phyloP scores from a whole-genome alignment of 2,329 filamentous ascomycete genomes.

The Bimuria novae-zelandiae region DNA sequence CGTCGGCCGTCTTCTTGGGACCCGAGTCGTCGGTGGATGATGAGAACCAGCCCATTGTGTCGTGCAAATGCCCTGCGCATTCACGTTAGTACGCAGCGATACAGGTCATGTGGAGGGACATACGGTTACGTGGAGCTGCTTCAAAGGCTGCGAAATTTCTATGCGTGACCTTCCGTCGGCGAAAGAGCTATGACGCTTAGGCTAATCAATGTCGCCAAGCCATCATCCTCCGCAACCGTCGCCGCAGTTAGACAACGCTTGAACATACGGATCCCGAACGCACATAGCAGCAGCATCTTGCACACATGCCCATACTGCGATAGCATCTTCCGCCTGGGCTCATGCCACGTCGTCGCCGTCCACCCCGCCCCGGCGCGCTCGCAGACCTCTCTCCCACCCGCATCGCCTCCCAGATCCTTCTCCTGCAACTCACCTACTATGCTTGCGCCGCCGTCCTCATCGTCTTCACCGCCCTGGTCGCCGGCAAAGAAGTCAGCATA shows the following conservation, averaged over 20 bases:
- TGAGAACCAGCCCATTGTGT: conserved; percentile 60
- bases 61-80: not conserved
- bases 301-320: conserved; percentile 3
- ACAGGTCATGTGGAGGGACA: no score
- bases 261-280: conserved; percentile 17
- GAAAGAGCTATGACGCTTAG: not conserved
- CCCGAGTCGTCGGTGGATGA: conserved; percentile 44
- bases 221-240: not conserved
- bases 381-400: conserved; percentile 69
- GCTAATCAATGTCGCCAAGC: conserved; percentile 3
- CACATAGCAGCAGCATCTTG: conserved; percentile 1
- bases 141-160: no score
- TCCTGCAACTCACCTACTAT: conserved; percentile 70
- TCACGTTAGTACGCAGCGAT: conserved; percentile 11
- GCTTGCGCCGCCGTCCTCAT: conserved; percentile 64
- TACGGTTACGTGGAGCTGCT: no score
- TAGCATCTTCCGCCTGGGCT: conserved; percentile 17
- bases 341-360: conserved; percentile 64
- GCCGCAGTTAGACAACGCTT: not conserved
- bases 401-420: conserved; percentile 68
- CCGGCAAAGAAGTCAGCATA: conserved; percentile 62
- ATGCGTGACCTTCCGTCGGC: no score
- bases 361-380: conserved; percentile 67
- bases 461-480: conserved; percentile 69
- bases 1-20: conserved; percentile 53